phyloP scores from a whole-genome alignment of 768 basidiomycete genomes.

The Phylloporus sp. region DNA sequence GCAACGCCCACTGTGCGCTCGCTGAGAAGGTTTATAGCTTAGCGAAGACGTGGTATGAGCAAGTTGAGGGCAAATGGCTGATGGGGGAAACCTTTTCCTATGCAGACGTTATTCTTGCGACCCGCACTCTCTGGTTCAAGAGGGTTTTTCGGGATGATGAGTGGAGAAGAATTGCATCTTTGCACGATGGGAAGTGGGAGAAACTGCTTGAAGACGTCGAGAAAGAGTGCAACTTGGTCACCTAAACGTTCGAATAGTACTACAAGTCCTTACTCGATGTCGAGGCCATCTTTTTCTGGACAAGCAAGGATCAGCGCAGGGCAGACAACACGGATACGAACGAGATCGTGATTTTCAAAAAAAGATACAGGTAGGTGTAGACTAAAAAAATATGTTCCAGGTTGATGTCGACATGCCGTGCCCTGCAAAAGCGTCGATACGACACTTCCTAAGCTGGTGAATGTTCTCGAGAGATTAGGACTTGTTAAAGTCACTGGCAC shows the following conservation, averaged over 20 bases:
- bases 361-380: not conserved
- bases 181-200: conserved; percentile 28
- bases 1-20: conserved; percentile 27
- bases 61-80: conserved; percentile 25
- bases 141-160: conserved; percentile 21
- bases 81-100: conserved; percentile 31
- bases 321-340: not conserved
- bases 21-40: conserved; percentile 13
- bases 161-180: conserved; percentile 22
- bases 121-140: conserved; percentile 13
- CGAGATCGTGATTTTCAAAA: not conserved
- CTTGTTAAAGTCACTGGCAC: conserved; percentile 57
- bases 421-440: conserved; percentile 47
- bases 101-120: conserved; percentile 29
- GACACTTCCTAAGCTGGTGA: conserved; percentile 64
- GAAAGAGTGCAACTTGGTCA: conserved; percentile 22
- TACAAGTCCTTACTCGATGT: not conserved
- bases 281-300: too few species aligned
- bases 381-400: conserved; percentile 43
- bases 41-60: conserved; percentile 20
- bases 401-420: conserved; percentile 59
- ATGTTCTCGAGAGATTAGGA: conserved; percentile 55
- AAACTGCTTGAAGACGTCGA: conserved; percentile 22
- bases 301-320: too few species aligned
- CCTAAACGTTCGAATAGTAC: too few species aligned